phyloP scores from a whole-genome alignment of 139 green algal species.

The Volvox reticuliferus region DNA sequence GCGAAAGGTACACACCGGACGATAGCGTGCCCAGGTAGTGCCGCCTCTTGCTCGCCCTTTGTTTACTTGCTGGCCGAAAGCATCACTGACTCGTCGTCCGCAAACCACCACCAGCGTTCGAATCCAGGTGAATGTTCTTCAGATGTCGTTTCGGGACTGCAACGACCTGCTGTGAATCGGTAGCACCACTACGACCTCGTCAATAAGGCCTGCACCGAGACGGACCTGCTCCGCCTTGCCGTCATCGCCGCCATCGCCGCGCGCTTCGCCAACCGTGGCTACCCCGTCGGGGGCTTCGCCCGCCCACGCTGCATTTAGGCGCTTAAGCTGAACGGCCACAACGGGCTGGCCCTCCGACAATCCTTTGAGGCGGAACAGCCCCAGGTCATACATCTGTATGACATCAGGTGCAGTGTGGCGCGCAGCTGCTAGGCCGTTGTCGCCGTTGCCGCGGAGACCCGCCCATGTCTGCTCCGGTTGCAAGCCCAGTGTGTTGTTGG shows the following conservation, averaged over 20 bases:
- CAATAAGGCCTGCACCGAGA: not conserved
- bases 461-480: not conserved
- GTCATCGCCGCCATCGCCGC: too few species aligned
- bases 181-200: constrained; percentile 30
- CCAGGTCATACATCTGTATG: not conserved
- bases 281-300: not conserved
- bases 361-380: constrained; percentile 36
- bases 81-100: too few species aligned
- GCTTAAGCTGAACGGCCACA: not conserved
- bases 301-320: not conserved
- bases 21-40: too few species aligned
- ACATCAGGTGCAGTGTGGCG: not conserved
- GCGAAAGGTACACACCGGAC: too few species aligned
- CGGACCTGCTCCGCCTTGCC: constrained; percentile 24
- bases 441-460: not conserved
- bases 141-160: not conserved
- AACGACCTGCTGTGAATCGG: not conserved
- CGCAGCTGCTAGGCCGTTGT: not conserved
- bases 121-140: not conserved
- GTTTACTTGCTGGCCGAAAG: too few species aligned
- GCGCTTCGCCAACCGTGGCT: not conserved
- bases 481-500: not conserved
- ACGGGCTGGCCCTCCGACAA: constrained; percentile 24
- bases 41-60: not conserved
- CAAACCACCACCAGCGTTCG: not conserved